These are phyloP conservation scores for Echria macrotheca DNA, from an alignment of 495 filamentous ascomycete species.

Conservation along the genomic window DNA sequence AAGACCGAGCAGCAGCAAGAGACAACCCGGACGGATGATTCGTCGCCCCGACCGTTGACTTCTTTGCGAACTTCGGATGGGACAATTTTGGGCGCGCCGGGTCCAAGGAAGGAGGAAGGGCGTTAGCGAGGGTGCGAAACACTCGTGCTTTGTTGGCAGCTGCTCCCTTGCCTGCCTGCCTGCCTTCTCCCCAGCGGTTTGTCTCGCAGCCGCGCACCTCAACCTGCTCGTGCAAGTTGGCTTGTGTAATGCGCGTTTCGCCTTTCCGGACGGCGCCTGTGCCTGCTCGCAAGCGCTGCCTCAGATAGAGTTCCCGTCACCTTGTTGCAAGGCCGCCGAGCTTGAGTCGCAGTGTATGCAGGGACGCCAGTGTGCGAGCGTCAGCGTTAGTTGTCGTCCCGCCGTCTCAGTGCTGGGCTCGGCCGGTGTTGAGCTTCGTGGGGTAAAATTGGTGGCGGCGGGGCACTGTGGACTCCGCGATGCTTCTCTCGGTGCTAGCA, in stretches of 20 bases:
- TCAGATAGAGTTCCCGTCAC: slow-evolving; percentile 2
- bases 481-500: too few relatives aligned
- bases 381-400: neutral
- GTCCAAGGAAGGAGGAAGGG: neutral
- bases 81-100: neutral
- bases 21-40: too few relatives aligned
- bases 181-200: neutral
- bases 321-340: too few relatives aligned
- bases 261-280: neutral
- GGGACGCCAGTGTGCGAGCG: neutral
- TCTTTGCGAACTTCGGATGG: too few relatives aligned
- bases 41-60: too few relatives aligned
- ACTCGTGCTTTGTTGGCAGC: slow-evolving; percentile 4
- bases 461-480: neutral
- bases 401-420: neutral
- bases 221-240: neutral
- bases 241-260: slow-evolving; percentile 10
- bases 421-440: too few relatives aligned
- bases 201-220: neutral
- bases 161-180: slow-evolving; percentile 3
- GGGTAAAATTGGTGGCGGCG: neutral
- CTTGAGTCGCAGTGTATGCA: too few relatives aligned
- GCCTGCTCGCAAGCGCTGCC: slow-evolving; percentile 4
- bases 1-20: too few relatives aligned
- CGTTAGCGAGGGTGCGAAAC: neutral